Conservation (phyloP, 257 asterid species). For the Capsicum baccatum region DNA sequence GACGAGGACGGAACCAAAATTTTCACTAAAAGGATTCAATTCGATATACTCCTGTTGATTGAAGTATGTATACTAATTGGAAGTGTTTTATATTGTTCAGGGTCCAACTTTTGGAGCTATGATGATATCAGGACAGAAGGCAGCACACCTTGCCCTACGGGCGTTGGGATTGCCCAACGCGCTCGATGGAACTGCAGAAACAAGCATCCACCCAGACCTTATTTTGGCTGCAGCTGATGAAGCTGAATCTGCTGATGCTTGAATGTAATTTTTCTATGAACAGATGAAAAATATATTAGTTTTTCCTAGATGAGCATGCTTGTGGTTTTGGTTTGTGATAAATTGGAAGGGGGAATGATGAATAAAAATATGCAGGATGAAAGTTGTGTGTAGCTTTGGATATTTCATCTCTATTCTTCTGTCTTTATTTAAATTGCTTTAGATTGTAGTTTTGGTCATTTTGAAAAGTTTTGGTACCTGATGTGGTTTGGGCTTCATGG, state of each 20-base stretch:
- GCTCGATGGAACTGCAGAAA: conserved; percentile 37
- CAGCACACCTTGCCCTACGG: conserved; percentile 50
- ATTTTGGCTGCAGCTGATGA: conserved; percentile 43
- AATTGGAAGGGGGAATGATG: background rate
- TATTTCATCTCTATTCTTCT: background rate
- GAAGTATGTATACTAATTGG: conserved; percentile 3
- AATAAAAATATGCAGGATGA: conserved; percentile 20
- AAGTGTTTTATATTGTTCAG: conserved; percentile 6
- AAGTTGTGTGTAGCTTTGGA: background rate
- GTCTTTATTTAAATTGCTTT: background rate
- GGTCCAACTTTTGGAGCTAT: conserved; percentile 56
- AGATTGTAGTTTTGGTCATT: too few species aligned
- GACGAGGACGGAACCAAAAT: too few species aligned
- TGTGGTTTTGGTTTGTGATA: background rate
- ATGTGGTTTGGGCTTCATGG: conserved; percentile 10
- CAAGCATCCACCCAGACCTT: conserved; percentile 36
- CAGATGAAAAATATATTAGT: background rate
- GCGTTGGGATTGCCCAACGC: conserved; percentile 43
- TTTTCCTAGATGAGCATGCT: conserved; percentile 9
- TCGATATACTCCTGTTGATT: background rate
- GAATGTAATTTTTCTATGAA: conserved; percentile 14
- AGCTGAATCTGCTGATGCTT: conserved; percentile 46
- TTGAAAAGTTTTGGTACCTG: background rate
- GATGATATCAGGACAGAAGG: conserved; percentile 61
- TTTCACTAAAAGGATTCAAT: too few species aligned